Percentiles rank a stretch among this genome's conserved stretches.
Conservation (phyloP, 371 early-diverging fungal species). For the Apophysomyces elegans region DNA sequence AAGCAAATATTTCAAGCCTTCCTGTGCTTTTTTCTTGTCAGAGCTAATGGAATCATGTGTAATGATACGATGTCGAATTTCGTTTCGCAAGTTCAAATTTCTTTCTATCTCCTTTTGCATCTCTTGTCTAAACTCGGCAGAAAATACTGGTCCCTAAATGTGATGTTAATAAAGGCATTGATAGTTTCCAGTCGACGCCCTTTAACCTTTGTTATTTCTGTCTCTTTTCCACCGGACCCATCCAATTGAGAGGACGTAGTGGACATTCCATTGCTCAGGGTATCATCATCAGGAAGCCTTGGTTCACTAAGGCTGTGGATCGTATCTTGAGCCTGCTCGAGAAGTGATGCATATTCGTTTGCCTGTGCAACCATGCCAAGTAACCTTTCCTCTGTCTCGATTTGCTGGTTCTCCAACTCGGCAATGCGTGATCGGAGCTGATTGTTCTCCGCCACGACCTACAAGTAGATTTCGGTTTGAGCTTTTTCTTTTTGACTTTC, state of each 20-base stretch:
- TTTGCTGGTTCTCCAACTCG: slow-evolving; percentile 65
- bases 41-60: slow-evolving; percentile 42
- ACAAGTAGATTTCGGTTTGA: slow-evolving; percentile 15
- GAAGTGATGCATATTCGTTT: slow-evolving; percentile 63
- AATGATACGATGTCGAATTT: slow-evolving; percentile 52
- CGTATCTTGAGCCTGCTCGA: slow-evolving; percentile 72
- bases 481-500: neutral
- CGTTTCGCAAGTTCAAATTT: slow-evolving; percentile 45
- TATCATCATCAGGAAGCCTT: slow-evolving; percentile 46
- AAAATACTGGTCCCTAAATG: slow-evolving; percentile 54
- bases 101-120: slow-evolving; percentile 61
- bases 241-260: slow-evolving; percentile 36
- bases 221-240: slow-evolving; percentile 35
- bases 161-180: neutral
- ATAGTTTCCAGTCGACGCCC: neutral
- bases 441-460: slow-evolving; percentile 68
- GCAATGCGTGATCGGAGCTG: slow-evolving; percentile 61
- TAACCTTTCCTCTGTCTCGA: slow-evolving; percentile 63
- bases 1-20: slow-evolving; percentile 55
- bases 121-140: slow-evolving; percentile 58
- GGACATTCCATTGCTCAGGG: slow-evolving; percentile 27
- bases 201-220: slow-evolving; percentile 54
- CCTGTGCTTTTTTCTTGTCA: slow-evolving; percentile 46
- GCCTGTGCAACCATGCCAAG: slow-evolving; percentile 68
- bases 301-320: slow-evolving; percentile 61